Evolutionary conservation across 306 rosid species (phyloP).

Genomic region (Leucaena leucocephala): DNA sequence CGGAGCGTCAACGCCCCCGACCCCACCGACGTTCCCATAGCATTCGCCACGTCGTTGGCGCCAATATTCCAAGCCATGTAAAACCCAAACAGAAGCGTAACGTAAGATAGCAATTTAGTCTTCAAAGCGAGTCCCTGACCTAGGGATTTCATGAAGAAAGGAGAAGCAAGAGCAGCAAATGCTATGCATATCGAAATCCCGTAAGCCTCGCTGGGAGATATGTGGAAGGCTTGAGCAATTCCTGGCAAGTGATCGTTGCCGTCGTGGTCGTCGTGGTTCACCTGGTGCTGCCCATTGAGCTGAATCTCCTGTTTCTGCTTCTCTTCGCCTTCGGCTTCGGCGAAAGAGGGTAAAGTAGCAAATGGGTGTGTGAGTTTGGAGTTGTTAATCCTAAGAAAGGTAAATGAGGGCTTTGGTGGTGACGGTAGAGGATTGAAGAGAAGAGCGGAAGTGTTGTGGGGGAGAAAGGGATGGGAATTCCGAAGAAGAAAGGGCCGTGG

Average conservation of each 20-base stretch:
- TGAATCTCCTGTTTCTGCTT: conserved; percentile 36
- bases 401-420: conserved; percentile 23
- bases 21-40: conserved; percentile 98
- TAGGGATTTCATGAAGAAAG: conserved; percentile 73
- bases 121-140: conserved; percentile 62
- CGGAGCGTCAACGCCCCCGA: conserved; percentile 86
- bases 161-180: conserved; percentile 63
- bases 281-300: conserved; percentile 35
- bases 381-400: conserved; percentile 42
- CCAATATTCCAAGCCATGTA: conserved; percentile 99
- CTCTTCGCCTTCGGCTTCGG: conserved; percentile 63
- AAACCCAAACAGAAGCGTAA: conserved; percentile 75
- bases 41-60: conserved; percentile 97
- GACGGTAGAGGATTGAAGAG: conserved; percentile 34
- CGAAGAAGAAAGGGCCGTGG: conserved; percentile 35
- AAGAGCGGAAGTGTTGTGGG: conserved; percentile 33
- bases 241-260: conserved; percentile 43
- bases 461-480: conserved; percentile 35
- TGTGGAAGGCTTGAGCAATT: conserved; percentile 70
- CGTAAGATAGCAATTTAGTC: conserved; percentile 68
- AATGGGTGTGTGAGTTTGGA: conserved; percentile 53
- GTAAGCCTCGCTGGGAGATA: conserved; percentile 64
- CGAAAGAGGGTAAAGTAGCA: conserved; percentile 76
- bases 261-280: not conserved
- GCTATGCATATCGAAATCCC: conserved; percentile 73